A percentile compares a stretch with the other conserved stretches of the same genome.
Evolutionary conservation across 352 stramenopile species (phyloP).

Genomic region (Pythium vanterpoolii): DNA sequence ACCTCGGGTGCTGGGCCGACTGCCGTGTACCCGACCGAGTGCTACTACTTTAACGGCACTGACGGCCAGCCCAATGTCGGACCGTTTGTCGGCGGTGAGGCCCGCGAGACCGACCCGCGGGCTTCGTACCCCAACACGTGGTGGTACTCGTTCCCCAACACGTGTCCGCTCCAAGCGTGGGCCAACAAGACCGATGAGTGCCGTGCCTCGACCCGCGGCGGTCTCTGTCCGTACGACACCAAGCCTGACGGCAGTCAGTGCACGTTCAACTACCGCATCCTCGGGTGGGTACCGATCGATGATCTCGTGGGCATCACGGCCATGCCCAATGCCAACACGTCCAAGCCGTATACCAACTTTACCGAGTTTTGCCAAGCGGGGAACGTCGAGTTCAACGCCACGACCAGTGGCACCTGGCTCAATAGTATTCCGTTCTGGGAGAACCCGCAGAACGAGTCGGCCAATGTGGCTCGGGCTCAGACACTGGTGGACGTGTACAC

Average conservation of each 20-base stretch:
- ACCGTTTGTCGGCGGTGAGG: constrained; percentile 57
- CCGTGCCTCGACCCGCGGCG: constrained; percentile 29
- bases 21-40: constrained; percentile 41
- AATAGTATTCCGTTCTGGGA: constrained; percentile 58
- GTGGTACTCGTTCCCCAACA: constrained; percentile 85
- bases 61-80: constrained; percentile 59
- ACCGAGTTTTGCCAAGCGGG: constrained; percentile 62
- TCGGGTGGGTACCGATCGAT: constrained; percentile 68
- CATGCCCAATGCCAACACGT: constrained; percentile 36
- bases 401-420: constrained; percentile 31
- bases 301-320: constrained; percentile 74
- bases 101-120: constrained; percentile 44
- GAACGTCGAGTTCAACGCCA: constrained; percentile 56
- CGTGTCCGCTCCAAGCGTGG: constrained; percentile 38
- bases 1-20: constrained; percentile 25
- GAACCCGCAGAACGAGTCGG: constrained; percentile 41
- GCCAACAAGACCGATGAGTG: constrained; percentile 43
- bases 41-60: constrained; percentile 74
- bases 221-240: constrained; percentile 43
- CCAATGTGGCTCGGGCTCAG: constrained; percentile 38
- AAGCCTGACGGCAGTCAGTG: constrained; percentile 58
- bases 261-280: constrained; percentile 71
- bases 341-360: constrained; percentile 49
- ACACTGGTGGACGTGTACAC: constrained; percentile 51
- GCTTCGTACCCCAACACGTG: constrained; percentile 72